phyloP scores from a whole-genome alignment of 352 stramenopile species.

The Phytophthora europaea region DNA sequence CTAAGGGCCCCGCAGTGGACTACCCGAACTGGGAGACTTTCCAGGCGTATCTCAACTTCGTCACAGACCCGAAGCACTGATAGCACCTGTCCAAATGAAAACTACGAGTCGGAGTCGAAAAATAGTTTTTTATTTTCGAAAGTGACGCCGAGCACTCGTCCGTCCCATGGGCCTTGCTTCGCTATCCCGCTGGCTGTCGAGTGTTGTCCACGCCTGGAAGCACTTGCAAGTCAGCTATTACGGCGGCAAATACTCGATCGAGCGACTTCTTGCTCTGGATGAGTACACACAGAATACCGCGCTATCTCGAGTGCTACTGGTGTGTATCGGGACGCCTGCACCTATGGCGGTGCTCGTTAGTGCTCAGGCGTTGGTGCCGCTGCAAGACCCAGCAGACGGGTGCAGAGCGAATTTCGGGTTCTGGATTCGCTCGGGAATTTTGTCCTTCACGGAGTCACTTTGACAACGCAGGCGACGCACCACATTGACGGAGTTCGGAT shows the following conservation, averaged over 20 bases:
- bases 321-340: conserved; percentile 16
- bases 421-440: conserved; percentile 21
- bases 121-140: conserved; percentile 2
- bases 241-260: conserved; percentile 27
- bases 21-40: conserved; percentile 16
- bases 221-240: conserved; percentile 19
- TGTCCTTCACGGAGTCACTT: conserved; percentile 8
- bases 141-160: not conserved
- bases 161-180: not conserved
- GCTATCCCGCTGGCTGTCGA: conserved; percentile 8
- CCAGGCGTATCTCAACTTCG: conserved; percentile 9
- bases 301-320: conserved; percentile 5
- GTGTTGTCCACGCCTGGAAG: conserved; percentile 19
- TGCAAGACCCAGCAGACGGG: conserved; percentile 15
- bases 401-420: conserved; percentile 18
- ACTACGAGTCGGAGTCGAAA: not conserved
- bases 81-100: no score
- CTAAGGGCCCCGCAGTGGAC: not conserved
- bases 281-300: conserved; percentile 16
- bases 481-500: conserved; percentile 13
- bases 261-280: conserved; percentile 25
- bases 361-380: conserved; percentile 7
- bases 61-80: conserved; percentile 1
- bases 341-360: conserved; percentile 19
- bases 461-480: conserved; percentile 21